Conservation (phyloP, 257 asterid species). For the Gentiana dahurica region DNA sequence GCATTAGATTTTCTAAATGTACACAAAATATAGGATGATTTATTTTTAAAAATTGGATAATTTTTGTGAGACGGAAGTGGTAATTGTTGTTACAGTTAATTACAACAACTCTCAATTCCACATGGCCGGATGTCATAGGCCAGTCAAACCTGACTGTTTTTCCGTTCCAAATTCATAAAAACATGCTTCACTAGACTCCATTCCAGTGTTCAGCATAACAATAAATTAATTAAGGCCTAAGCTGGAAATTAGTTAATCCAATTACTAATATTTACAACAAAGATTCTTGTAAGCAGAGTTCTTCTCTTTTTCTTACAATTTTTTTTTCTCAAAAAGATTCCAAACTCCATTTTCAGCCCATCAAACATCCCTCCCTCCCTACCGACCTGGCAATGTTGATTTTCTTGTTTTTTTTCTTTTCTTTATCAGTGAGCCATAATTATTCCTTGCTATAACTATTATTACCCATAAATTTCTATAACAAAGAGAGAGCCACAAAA, state of each 20-base stretch:
- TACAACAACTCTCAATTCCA: constrained; percentile 6
- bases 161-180: not conserved
- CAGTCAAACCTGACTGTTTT: constrained; percentile 16
- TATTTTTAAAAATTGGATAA: no score
- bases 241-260: not conserved
- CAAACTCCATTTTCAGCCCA: constrained; percentile 19
- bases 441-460: constrained; percentile 3
- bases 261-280: not conserved
- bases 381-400: not conserved
- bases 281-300: constrained; percentile 4
- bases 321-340: constrained; percentile 14
- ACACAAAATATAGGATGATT: no score
- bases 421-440: constrained; percentile 8
- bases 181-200: constrained; percentile 1
- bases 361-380: constrained; percentile 2
- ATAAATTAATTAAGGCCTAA: not conserved
- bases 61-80: no score
- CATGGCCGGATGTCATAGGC: constrained; percentile 3
- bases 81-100: not conserved
- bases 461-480: constrained; percentile 1
- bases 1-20: no score
- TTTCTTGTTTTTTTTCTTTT: constrained; percentile 7
- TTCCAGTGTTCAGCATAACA: not conserved
- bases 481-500: constrained; percentile 3
- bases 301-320: not conserved